A percentile compares a stretch with the other conserved stretches of the same genome.
phyloP scores from a whole-genome alignment of 2,329 filamentous ascomycete species.

The Penicillium paneum region DNA sequence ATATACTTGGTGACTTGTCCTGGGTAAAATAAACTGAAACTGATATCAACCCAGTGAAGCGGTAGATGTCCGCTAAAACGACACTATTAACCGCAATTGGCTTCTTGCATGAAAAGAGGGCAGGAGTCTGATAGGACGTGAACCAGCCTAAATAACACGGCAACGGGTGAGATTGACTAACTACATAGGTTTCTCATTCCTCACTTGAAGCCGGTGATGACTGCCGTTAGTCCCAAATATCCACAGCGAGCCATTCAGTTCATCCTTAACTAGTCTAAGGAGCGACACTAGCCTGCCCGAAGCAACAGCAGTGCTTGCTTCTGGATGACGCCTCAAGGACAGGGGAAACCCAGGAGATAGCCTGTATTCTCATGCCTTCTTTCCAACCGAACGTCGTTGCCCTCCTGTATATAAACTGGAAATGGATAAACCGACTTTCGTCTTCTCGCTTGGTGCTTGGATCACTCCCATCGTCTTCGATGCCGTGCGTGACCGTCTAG shows the following conservation, averaged over 20 bases:
- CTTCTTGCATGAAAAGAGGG: background rate
- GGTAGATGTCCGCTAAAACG: background rate
- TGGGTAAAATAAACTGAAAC: background rate
- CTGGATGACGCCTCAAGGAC: background rate
- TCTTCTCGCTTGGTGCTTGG: constrained; percentile 45
- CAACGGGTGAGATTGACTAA: background rate
- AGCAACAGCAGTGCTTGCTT: background rate
- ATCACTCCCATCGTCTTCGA: constrained; percentile 33
- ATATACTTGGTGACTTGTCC: background rate
- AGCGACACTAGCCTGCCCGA: background rate
- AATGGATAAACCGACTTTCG: constrained; percentile 25
- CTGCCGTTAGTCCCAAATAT: background rate
- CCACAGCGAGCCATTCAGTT: background rate
- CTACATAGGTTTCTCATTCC: background rate
- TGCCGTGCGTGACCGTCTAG: constrained; percentile 29
- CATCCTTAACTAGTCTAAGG: background rate
- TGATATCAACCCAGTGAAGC: background rate
- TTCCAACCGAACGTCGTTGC: too few species aligned
- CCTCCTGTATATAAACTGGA: background rate
- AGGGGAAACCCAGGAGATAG: too few species aligned
- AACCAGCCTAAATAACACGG: background rate
- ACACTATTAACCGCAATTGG: background rate
- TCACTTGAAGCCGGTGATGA: background rate
- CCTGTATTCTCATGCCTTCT: background rate
- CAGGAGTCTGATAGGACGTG: background rate